Evolutionary conservation across 2,329 filamentous ascomycete genomes (phyloP), one percentile per base, ranked within the genome.

Genomic region (Hypocreales sp.): DNA sequence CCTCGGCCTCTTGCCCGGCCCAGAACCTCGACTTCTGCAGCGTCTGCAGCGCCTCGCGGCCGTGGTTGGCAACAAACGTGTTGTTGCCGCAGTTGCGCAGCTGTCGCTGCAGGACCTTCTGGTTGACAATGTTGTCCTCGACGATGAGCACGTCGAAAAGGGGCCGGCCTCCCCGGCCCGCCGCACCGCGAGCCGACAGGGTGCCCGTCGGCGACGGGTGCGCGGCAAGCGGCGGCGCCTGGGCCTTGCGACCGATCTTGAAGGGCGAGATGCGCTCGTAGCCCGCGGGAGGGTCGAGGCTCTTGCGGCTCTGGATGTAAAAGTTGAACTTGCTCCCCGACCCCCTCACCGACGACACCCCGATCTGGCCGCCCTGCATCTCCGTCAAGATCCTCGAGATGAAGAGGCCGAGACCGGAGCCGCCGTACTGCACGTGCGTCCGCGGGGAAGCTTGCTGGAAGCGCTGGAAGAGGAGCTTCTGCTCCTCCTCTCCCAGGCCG

Each of bases 311-410:
- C 36, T 74, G 76, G 46, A 84, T 65, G 44, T 81, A 84, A 46
- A 86, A 84, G 16, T 71, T 75, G 47, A 84, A 84, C 0, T 70
- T 80, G 47, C 74, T 80, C 21, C 79, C 79, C 20, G 69, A 59
- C 9, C 74, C 78, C 31, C 71, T 64, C 34, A 67, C 56, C 1
- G 75, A 80, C 2, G 65, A 61, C 3, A 84, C 77, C 7, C 78
- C 78, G 30, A 84, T 81, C 44, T 82, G 76, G 3, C 79, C 79
- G 10, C 79, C 79, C 50, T 84, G 79, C 26, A 84, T 55, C 44
- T 84, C 78, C 2, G 76, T 79, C 26, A 86, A 54, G 39, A 79
- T 78, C 20, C 78, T 64, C 5, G 73, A 81, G 44, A 86, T 84
- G 53, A 83, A 84, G 2, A 86, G 55, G 1, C 76, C 76, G 1